Percentiles rank a stretch among this genome's conserved stretches.
Evolutionary conservation across 352 stramenopile genomes (phyloP).

Genomic region (Phytophthora crassamura): DNA sequence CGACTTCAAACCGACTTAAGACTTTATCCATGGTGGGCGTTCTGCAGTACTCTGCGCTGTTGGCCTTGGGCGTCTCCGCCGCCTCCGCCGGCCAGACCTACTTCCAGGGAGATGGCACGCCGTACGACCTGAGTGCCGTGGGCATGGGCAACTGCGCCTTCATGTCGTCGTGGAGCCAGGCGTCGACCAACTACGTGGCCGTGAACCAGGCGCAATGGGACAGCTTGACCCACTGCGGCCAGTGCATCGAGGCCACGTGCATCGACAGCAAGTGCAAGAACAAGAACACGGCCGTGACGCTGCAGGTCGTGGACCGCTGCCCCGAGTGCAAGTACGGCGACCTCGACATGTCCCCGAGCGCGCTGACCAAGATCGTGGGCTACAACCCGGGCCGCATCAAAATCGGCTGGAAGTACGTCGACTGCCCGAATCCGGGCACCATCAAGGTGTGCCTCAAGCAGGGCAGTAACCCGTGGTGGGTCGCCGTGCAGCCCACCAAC

Average conservation of each 20-base stretch:
- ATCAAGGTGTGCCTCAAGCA: slow-evolving; percentile 38
- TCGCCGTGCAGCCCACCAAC: slow-evolving; percentile 37
- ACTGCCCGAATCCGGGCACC: slow-evolving; percentile 35
- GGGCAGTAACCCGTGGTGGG: slow-evolving; percentile 34
- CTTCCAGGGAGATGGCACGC: slow-evolving; percentile 28
- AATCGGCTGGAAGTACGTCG: slow-evolving; percentile 40
- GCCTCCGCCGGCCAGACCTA: slow-evolving; percentile 25
- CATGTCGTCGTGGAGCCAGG: slow-evolving; percentile 30
- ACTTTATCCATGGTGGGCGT: slow-evolving; percentile 19
- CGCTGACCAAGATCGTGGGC: slow-evolving; percentile 35
- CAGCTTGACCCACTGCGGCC: slow-evolving; percentile 29
- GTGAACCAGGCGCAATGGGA: slow-evolving; percentile 40
- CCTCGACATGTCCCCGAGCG: slow-evolving; percentile 33
- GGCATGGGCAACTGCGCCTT: slow-evolving; percentile 34
- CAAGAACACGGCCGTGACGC: slow-evolving; percentile 25
- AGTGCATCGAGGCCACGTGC: slow-evolving; percentile 38
- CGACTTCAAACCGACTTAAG: slow-evolving; percentile 22
- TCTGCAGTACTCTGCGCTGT: slow-evolving; percentile 28
- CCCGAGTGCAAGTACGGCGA: slow-evolving; percentile 32
- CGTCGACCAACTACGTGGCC: slow-evolving; percentile 34
- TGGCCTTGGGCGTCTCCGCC: slow-evolving; percentile 16
- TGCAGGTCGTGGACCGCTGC: slow-evolving; percentile 36
- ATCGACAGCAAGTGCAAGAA: slow-evolving; percentile 37
- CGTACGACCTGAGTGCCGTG: slow-evolving; percentile 24
- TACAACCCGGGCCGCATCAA: slow-evolving; percentile 36